phyloP scores from a whole-genome alignment of 169 alveolate species.

The Amoebophrya sp. region DNA sequence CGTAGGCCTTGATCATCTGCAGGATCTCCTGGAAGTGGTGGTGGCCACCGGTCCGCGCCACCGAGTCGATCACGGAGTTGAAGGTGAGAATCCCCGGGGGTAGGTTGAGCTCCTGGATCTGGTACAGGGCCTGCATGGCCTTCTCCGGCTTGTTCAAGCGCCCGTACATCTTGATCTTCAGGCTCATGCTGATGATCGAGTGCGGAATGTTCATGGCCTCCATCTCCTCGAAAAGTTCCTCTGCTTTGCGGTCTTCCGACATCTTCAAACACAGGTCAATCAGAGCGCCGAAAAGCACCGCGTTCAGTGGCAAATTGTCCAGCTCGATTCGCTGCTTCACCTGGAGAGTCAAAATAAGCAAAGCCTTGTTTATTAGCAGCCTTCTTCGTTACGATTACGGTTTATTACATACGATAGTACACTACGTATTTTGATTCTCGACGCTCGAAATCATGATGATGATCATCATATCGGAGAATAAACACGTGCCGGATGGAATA shows the following conservation, averaged over 20 bases:
- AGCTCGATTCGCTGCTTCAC: conserved; percentile 11
- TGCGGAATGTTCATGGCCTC: not conserved
- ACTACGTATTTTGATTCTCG: too few relatives aligned
- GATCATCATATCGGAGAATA: too few relatives aligned
- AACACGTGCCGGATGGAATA: too few relatives aligned
- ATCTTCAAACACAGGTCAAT: not conserved
- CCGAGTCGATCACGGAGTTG: conserved; percentile 14
- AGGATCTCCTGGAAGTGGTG: conserved; percentile 16
- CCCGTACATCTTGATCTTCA: not conserved
- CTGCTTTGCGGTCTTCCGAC: not conserved
- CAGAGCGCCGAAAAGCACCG: not conserved
- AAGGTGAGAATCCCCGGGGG: not conserved
- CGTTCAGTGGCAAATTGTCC: not conserved
- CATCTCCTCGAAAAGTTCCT: not conserved
- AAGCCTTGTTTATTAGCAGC: too few relatives aligned
- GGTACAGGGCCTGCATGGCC: conserved; percentile 11
- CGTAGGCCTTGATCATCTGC: conserved; percentile 27
- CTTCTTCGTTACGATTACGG: too few relatives aligned
- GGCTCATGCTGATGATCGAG: not conserved
- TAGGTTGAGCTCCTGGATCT: not conserved
- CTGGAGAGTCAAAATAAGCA: too few relatives aligned
- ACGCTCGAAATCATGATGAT: too few relatives aligned
- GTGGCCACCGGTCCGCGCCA: not conserved
- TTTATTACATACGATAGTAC: too few relatives aligned
- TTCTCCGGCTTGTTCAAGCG: not conserved